Evolutionary conservation across 192 early-diverging fungal genomes (phyloP), one percentile per base, ranked within the genome.

Genomic region (Gorgonomyces haynaldii): DNA sequence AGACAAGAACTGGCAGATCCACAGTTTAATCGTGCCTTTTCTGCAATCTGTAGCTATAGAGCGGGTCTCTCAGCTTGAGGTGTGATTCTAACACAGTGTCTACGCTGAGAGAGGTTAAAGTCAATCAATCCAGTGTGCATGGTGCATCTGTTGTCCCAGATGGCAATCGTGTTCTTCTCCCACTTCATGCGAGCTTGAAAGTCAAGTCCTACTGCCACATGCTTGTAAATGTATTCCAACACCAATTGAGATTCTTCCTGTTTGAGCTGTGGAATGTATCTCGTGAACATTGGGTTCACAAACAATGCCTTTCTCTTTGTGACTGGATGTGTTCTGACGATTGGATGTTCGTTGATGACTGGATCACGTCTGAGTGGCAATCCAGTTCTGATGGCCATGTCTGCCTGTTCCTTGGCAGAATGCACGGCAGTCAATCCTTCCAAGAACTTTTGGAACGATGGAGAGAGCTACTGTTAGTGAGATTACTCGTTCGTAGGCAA

Each of bases 271-370:
- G 63, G 62, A 52, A 84, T 80, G 23, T 62, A 64, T 6, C 68
- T 65, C 4, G 78, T 81, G 51, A 82, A 83, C 10, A 56, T 66
- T 24, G 62, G 60, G 56, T 84, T 83, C 37, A 79, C 76, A 54
- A 50, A 84, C 17, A 84, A 52, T 16, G 70, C 60, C 46, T 81
- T 83, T 73, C 75, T 74, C 10, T 78, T 75, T 1, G 82, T 84
- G 29, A 81, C 69, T 16, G 82, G 82, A 45, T 84, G 81, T 5
- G 79, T 82, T 23, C 82, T 69, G 23, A 84, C 47, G 8, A 65
- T 39, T 15, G 64, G 64, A 43, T 65, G 64, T 12, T 52, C 58
- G 51, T 53, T 42, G 16, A 26, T 17, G 2, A 65, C 21, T 10
- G 45, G 34, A 6, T 48, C 49, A 12, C 55, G 16, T 4, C 52